Base-by-base conservation (phyloP, 2,329 filamentous ascomycete species). In the Cercospora citrullina region DNA sequence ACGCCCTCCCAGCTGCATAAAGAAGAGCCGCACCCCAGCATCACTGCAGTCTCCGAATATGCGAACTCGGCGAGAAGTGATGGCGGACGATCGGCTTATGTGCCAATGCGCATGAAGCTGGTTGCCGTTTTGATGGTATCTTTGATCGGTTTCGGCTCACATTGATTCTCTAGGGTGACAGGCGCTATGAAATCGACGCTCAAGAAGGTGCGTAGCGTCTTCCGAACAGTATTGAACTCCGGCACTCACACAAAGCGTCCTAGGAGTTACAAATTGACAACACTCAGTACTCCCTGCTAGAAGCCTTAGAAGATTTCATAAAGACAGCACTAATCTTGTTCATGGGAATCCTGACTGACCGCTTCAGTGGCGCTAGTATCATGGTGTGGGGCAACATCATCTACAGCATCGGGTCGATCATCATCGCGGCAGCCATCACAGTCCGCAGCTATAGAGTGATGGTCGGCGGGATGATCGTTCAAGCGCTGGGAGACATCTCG, bases 291-390 rank as follows among this genome's bases (percentile, higher is more conserved):
- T 83, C 87, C 0, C 79, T 89, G 0, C 80, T 89, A 0, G 85
- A 87, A 71, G 84, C 87, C 0, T 89, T 86, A 53, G 85, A 88
- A 69, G 83, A 89, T 72, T 89, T 89, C 66, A 89, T 89, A 84
- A 83, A 84, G 14, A 87, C 85, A 0, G 79, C 83, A 0, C 75
- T 89, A 2, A 86, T 89, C 21, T 76, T 89, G 0, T 67, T 81
- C 28, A 87, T 82, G 23, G 87, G 87, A 1, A 70, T 87, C 1
- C 73, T 89, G 1, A 89, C 87, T 0, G 87, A 89, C 70, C 81
- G 85, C 9, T 81, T 87, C 16, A 87, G 87, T 1, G 87, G 87
- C 28, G 87, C 87, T 81, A 82, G 79, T 60, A 84, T 86, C 63
- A 86, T 89, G 73, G 80, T 88, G 10, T 89, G 84, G 73, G 87